Conservation (phyloP, 2,329 filamentous ascomycete species). For the Samsoniella hepiali region DNA sequence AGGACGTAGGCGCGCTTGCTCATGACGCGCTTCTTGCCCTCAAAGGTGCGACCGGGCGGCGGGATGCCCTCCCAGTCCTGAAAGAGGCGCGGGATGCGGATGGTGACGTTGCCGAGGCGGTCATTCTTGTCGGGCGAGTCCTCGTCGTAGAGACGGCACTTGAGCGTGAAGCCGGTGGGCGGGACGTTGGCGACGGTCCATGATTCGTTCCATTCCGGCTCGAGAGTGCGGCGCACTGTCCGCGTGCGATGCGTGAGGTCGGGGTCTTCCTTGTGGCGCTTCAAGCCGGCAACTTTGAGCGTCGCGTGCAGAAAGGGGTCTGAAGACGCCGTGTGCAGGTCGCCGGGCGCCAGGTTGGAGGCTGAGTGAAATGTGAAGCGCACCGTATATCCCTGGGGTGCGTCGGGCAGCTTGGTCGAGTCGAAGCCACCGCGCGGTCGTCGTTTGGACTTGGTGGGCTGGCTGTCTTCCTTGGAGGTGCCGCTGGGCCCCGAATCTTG, state of each 20-base stretch:
- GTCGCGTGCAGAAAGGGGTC: constrained; percentile 81
- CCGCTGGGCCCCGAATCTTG: background rate
- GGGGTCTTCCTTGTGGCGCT: constrained; percentile 83
- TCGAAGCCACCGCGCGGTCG: constrained; percentile 75
- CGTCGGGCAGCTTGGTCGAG: constrained; percentile 69
- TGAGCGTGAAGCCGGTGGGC: constrained; percentile 73
- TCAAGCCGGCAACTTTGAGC: constrained; percentile 65
- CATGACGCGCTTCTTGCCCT: constrained; percentile 77
- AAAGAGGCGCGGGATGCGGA: constrained; percentile 58
- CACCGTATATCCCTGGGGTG: constrained; percentile 76
- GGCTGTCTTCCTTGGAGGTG: constrained; percentile 11
- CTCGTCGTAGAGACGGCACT: constrained; percentile 86
- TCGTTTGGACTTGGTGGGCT: constrained; percentile 5
- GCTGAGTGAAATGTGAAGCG: constrained; percentile 82
- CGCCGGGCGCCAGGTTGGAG: constrained; percentile 75
- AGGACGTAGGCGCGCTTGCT: constrained; percentile 84
- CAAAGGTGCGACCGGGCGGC: constrained; percentile 55
- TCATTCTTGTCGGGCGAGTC: constrained; percentile 85
- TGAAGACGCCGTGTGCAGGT: constrained; percentile 72
- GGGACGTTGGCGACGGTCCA: constrained; percentile 91
- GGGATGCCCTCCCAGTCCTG: constrained; percentile 68
- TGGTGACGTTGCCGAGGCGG: constrained; percentile 78
- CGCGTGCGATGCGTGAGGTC: constrained; percentile 69
- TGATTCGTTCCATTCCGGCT: constrained; percentile 78
- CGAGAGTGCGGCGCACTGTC: constrained; percentile 67